Base-by-base conservation (phyloP, 371 early-diverging fungal species). In the Cokeromyces recurvatus region DNA sequence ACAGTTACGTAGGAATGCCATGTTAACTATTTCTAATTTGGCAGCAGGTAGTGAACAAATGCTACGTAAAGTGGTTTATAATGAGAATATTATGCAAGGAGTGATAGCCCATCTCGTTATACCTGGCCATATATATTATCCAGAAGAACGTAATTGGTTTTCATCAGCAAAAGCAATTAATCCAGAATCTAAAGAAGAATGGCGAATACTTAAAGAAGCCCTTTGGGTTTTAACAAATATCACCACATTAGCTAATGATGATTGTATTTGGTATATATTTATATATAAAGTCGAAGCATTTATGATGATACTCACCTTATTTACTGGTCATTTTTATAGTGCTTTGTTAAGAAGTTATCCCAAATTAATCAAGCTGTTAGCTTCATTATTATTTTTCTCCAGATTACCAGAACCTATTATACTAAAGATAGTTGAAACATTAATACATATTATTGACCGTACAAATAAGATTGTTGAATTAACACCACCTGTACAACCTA, bases 161-260 rank as follows among this genome's bases (percentile, higher is more conserved):
- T 11, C 32, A 2, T 51, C 51, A 0, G 45, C 46, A 12, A 19
- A 41, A 8, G 41, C 57, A 4, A 53, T 50, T n/a, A 23, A 19
- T 15, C 32, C 38, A 4, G 34, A 45, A 10, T 20, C 15, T 2
- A 59, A 50, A 21, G 69, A 66, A 9, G 72, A 71, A 36, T 71
- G 72, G 72, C 55, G 56, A 2, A 66, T 71, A 11, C 32, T 66
- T 6, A 62, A 66, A 19, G 72, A 71, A 46, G 61, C 64, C 0
- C 60, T 66, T 0, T 71, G 66, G 66, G 66, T 71, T 8, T 41
- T 71, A 2, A 63, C 66, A 37, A 71, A 71, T 29, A 66, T 66
- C 2, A 61, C 66, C 2, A 66, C 66, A 32, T 51, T 68, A 10
- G 55, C 61, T 4, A 53, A 57, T 17, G 46, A 50, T 42, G 49